phyloP scores from a whole-genome alignment of 108 stramenopile species.

The Fragilaria crotonensis region DNA sequence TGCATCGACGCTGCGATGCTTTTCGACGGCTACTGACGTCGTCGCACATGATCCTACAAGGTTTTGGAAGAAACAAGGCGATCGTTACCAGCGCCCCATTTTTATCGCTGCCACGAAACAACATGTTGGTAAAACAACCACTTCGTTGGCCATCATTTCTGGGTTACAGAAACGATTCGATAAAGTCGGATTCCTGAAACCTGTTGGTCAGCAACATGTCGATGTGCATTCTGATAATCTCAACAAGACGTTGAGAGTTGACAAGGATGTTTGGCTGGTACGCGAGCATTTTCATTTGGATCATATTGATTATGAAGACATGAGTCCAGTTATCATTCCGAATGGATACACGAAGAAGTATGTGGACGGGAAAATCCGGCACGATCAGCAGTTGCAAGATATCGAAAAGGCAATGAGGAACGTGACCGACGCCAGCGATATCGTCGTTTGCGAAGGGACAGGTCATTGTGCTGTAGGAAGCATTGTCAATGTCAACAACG shows the following conservation, averaged over 20 bases:
- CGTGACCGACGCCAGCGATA: conserved; percentile 25
- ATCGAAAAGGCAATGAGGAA: conserved; percentile 31
- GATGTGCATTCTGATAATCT: conserved; percentile 23
- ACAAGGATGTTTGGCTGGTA: conserved; percentile 82
- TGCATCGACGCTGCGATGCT: too few relatives aligned
- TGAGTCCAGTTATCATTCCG: conserved; percentile 86
- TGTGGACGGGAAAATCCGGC: conserved; percentile 72
- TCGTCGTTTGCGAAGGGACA: conserved; percentile 88
- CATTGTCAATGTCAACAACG: conserved; percentile 81
- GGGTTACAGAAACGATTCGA: conserved; percentile 76
- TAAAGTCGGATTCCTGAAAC: conserved; percentile 89
- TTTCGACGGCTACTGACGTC: background rate
- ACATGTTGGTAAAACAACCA: conserved; percentile 92
- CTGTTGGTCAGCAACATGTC: conserved; percentile 61
- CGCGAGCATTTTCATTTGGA: conserved; percentile 62
- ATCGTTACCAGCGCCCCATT: conserved; percentile 42
- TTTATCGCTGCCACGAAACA: conserved; percentile 85
- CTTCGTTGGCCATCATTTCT: conserved; percentile 70
- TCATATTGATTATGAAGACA: conserved; percentile 67
- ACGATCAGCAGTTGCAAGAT: conserved; percentile 36
- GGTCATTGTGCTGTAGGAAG: conserved; percentile 87
- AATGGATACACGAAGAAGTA: conserved; percentile 77
- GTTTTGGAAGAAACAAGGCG: background rate
- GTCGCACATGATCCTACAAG: background rate
- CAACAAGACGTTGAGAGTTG: conserved; percentile 22